Conservation (phyloP, 352 stramenopile species). For the Peronosclerospora sorghi region DNA sequence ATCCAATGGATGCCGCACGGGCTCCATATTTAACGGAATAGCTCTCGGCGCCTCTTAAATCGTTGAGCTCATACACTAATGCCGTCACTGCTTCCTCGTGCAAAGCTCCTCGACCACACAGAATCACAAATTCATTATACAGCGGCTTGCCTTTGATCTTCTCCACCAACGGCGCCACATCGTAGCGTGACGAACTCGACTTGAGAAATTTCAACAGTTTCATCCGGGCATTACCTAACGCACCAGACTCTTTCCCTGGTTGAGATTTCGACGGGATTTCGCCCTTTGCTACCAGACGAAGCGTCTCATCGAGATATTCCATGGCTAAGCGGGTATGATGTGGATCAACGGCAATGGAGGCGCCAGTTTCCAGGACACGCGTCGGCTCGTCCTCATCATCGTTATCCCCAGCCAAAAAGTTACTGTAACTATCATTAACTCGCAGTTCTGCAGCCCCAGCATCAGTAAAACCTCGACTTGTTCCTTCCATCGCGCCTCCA, state of each 20-base stretch:
- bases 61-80: slow-evolving; percentile 71
- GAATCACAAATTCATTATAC: slow-evolving; percentile 80
- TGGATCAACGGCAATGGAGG: slow-evolving; percentile 39
- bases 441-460: slow-evolving; percentile 20
- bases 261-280: slow-evolving; percentile 75
- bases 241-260: slow-evolving; percentile 61
- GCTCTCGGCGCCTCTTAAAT: slow-evolving; percentile 68
- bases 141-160: slow-evolving; percentile 66
- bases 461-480: slow-evolving; percentile 16
- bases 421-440: slow-evolving; percentile 75
- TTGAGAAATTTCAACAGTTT: slow-evolving; percentile 76
- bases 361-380: slow-evolving; percentile 7
- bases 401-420: slow-evolving; percentile 60
- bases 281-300: slow-evolving; percentile 54
- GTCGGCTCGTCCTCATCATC: slow-evolving; percentile 42
- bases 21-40: slow-evolving; percentile 77
- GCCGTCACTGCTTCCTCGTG: slow-evolving; percentile 69
- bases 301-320: slow-evolving; percentile 81
- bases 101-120: slow-evolving; percentile 66
- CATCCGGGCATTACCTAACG: slow-evolving; percentile 65
- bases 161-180: slow-evolving; percentile 54
- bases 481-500: slow-evolving; percentile 10
- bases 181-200: slow-evolving; percentile 61
- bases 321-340: slow-evolving; percentile 74
- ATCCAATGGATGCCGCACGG: slow-evolving; percentile 9